Evolutionary conservation across 1,139 yeast genomes (phyloP).

Genomic region (Zygoascus meyerae): DNA sequence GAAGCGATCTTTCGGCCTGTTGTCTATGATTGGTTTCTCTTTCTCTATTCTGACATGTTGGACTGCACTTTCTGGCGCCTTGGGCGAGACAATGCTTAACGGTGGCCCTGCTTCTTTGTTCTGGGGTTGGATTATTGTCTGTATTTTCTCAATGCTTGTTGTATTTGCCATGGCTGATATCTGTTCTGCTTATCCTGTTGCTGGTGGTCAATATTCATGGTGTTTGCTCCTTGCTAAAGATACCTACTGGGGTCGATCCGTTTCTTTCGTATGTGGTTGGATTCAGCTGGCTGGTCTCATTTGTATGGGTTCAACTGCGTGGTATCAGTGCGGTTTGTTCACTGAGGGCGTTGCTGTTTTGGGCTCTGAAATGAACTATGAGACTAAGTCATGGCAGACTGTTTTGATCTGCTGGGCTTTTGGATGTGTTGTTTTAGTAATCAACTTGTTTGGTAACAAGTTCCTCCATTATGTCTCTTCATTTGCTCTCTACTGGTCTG

Average conservation of each 20-base stretch:
- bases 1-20: slow-evolving; percentile 33
- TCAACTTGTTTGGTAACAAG: slow-evolving; percentile 13
- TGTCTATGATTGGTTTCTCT: slow-evolving; percentile 36
- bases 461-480: slow-evolving; percentile 30
- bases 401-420: slow-evolving; percentile 46
- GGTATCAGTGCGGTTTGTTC: slow-evolving; percentile 23
- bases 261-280: slow-evolving; percentile 54
- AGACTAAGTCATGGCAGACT: slow-evolving; percentile 45
- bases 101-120: slow-evolving; percentile 44
- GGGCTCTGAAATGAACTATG: slow-evolving; percentile 15
- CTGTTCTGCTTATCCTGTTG: slow-evolving; percentile 49
- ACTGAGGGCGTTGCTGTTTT: slow-evolving; percentile 23
- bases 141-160: slow-evolving; percentile 42
- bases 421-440: slow-evolving; percentile 17
- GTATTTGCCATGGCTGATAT: slow-evolving; percentile 48
- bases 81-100: slow-evolving; percentile 27
- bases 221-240: slow-evolving; percentile 48
- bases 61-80: slow-evolving; percentile 35
- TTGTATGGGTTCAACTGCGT: slow-evolving; percentile 25
- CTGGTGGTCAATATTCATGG: slow-evolving; percentile 62
- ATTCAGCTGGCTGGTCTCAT: slow-evolving; percentile 38
- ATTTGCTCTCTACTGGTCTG: slow-evolving; percentile 24
- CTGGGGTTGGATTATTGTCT: slow-evolving; percentile 71
- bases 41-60: slow-evolving; percentile 36
- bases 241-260: slow-evolving; percentile 38